A percentile compares a stretch with the other conserved stretches of the same genome.
Evolutionary conservation across 164 flowering plant species (phyloP).

Genomic region (Aristolochia californica): DNA sequence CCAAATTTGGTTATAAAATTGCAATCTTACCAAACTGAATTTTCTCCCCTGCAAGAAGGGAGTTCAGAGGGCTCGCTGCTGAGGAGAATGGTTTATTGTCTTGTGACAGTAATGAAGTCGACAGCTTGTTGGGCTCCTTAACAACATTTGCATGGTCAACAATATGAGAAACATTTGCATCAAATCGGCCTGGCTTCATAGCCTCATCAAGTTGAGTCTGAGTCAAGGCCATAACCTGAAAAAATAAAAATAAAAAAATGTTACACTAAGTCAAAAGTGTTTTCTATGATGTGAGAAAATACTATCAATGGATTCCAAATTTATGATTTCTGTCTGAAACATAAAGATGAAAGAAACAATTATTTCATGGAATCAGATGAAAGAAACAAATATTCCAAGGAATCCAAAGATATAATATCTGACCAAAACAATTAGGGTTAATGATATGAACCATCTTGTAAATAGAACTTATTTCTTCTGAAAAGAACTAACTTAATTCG

Average conservation of each 20-base stretch:
- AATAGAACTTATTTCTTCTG: too few relatives aligned
- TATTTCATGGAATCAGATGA: too few relatives aligned
- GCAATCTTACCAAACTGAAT: constrained; percentile 79
- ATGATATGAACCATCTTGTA: too few relatives aligned
- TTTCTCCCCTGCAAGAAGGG: constrained; percentile 92
- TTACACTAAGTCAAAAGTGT: neutral
- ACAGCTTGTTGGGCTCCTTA: constrained; percentile 36
- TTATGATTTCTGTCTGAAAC: too few relatives aligned
- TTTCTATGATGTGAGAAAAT: neutral
- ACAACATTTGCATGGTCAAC: constrained; percentile 22
- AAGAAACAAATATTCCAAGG: too few relatives aligned
- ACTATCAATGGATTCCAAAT: too few relatives aligned
- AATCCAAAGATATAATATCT: too few relatives aligned
- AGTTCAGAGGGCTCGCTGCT: constrained; percentile 58
- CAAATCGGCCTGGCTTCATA: constrained; percentile 66
- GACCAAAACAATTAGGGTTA: too few relatives aligned
- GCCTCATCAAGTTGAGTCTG: constrained; percentile 90
- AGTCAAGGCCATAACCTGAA: constrained; percentile 69
- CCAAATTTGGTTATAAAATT: neutral
- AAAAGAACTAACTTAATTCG: too few relatives aligned
- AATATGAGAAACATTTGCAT: constrained; percentile 31
- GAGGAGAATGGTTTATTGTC: constrained; percentile 50
- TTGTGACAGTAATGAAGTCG: constrained; percentile 50
- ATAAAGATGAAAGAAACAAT: too few relatives aligned
- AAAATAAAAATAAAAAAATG: constrained; percentile 8